Evolutionary conservation across 495 filamentous ascomycete genomes (phyloP), one percentile per base, ranked within the genome.

Genomic region (Penicillium silybi): DNA sequence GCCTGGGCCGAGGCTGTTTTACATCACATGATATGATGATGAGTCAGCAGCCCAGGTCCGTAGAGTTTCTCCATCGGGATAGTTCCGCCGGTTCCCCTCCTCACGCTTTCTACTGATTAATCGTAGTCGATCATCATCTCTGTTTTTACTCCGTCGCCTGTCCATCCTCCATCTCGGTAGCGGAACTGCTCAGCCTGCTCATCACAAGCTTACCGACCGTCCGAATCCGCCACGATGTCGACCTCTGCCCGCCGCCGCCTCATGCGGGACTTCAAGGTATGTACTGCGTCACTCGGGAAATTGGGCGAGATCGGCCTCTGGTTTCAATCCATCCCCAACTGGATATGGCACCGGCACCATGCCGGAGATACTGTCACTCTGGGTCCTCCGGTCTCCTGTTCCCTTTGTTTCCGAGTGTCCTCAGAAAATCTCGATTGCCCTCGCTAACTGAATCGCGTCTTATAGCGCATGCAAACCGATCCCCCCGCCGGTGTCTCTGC

Each of bases 251-350:
- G 92, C 61, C 89, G 92, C 62, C 90, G 92, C 68, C 80, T 97
- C 61, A 97, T 97, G 92, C 86, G 92, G 59, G 92, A 97, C 77
- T 96, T 97, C 80, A 97, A 96, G 88, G 92, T 96, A 74, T 46
- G 80, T 71, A 34, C 51, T 13, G 16, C 42, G 54, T 51, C 43
- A 48, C 11, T 27, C 34, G 4, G 18, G 43, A 47, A 46, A 35
- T 46, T 39, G 41, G 19, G 23, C 1, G 19, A 39, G 4, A 2
- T 39, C 6, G 37, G 0, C n/a, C 34, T 29, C 2, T 10, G 20
- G 38, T 8, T 6, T 37, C 20, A 25, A 20, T 41, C 25, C 35
- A 41, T 5, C 11, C 5, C 26, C 34, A 15, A 2, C 4, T 34
- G 23, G 16, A 20, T 42, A 4, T 40, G 25, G 11, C 22, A 6